Conservation (phyloP, 2,329 filamentous ascomycete species). For the Tolypocladium album region DNA sequence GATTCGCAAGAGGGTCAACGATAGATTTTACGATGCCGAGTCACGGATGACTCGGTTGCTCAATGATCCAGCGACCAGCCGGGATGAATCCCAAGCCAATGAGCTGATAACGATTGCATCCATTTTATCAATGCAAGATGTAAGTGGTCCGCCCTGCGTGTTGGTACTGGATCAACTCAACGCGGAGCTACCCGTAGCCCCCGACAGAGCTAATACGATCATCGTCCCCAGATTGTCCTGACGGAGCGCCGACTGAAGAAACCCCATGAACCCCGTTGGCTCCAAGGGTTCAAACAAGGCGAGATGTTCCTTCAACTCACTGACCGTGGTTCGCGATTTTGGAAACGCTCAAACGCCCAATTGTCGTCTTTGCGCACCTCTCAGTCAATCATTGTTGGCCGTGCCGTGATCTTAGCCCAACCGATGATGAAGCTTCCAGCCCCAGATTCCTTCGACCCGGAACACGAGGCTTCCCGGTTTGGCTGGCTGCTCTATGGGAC, state of each 20-base stretch:
- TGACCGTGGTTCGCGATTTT: constrained; percentile 25
- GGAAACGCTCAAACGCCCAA: constrained; percentile 21
- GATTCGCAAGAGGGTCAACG: constrained; percentile 21
- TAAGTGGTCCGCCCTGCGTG: constrained; percentile 9
- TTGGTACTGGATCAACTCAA: neutral
- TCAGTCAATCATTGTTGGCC: constrained; percentile 27
- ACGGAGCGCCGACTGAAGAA: constrained; percentile 23
- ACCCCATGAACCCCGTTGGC: constrained; percentile 23
- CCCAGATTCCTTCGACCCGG: constrained; percentile 15
- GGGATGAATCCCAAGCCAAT: constrained; percentile 12
- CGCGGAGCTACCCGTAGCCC: neutral
- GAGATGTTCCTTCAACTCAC: constrained; percentile 23
- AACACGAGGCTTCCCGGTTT: constrained; percentile 20
- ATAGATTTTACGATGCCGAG: constrained; percentile 19
- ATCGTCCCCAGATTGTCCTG: constrained; percentile 19
- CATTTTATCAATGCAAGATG: constrained; percentile 28
- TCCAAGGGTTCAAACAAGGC: constrained; percentile 23
- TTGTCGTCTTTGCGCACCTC: constrained; percentile 22
- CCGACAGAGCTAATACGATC: neutral
- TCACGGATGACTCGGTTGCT: constrained; percentile 18
- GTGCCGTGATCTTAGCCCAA: constrained; percentile 27
- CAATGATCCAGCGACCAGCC: constrained; percentile 10
- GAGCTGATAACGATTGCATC: constrained; percentile 26
- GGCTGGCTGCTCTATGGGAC: constrained; percentile 28
- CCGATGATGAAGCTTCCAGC: constrained; percentile 23